A percentile compares a stretch with the other conserved stretches of the same genome.
Conservation (phyloP, 139 green algal species). For the Pleodorina starrii region DNA sequence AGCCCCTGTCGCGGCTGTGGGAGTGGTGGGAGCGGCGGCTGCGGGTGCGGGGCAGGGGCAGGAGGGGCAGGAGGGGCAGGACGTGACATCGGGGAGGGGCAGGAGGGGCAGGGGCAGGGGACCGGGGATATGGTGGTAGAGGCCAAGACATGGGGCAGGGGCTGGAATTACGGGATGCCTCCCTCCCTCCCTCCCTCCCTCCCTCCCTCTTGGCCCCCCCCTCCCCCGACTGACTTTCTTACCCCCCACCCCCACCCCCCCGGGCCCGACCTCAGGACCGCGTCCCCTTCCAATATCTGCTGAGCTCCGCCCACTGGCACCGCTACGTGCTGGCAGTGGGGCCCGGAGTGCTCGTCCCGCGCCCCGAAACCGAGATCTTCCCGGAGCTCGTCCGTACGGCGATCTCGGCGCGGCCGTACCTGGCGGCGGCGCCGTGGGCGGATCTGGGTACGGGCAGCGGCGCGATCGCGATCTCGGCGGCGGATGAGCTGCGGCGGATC, state of each 20-base stretch:
- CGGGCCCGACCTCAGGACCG: no score
- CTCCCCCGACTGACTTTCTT: no score
- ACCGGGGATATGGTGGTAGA: no score
- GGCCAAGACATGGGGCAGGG: no score
- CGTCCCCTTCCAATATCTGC: constrained; percentile 87
- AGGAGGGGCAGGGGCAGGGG: no score
- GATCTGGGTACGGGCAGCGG: constrained; percentile 95
- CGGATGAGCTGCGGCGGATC: constrained; percentile 63
- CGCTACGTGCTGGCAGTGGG: constrained; percentile 84
- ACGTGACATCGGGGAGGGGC: no score
- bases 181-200: no score
- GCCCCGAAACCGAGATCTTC: constrained; percentile 93
- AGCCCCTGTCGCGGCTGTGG: constrained; percentile 52
- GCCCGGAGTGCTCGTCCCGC: constrained; percentile 91
- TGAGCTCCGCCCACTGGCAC: constrained; percentile 85
- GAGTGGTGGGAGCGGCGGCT: constrained; percentile 61
- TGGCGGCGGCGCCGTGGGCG: constrained; percentile 75
- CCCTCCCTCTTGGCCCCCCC: no score
- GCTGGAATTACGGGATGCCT: no score
- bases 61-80: no score
- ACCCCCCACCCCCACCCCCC: no score
- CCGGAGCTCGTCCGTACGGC: constrained; percentile 72
- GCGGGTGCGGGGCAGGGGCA: constrained; percentile 48
- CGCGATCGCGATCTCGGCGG: constrained; percentile 86
- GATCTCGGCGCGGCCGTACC: neutral